Conservation (phyloP, 441 rosid species). For the Gossypium aridum region DNA sequence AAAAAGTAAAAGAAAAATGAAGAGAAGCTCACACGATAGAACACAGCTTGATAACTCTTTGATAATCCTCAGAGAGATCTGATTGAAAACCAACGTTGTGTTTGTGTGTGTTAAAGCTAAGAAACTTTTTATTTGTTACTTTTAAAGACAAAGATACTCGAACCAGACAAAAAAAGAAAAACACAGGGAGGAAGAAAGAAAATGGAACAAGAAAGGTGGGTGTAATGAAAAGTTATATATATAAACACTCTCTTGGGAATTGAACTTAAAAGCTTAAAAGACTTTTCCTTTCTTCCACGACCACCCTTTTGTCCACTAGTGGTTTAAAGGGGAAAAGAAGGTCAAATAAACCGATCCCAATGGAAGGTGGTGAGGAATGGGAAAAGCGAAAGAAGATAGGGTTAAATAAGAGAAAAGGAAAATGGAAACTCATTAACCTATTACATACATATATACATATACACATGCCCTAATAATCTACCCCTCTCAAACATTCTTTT, state of each 20-base stretch:
- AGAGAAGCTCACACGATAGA: slow-evolving; percentile 16
- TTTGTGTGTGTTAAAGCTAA: slow-evolving; percentile 7
- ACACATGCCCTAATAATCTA: slow-evolving; percentile 59
- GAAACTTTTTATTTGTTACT: slow-evolving; percentile 4
- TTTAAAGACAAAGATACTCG: slow-evolving; percentile 17
- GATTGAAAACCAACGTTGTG: slow-evolving; percentile 17
- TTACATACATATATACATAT: not conserved
- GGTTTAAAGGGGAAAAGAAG: slow-evolving; percentile 15
- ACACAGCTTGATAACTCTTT: slow-evolving; percentile 24
- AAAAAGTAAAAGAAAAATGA: not conserved
- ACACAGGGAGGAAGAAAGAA: slow-evolving; percentile 21
- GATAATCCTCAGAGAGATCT: slow-evolving; percentile 37
- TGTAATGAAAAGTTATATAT: slow-evolving; percentile 8
- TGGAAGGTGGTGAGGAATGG: slow-evolving; percentile 29
- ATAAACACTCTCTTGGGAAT: slow-evolving; percentile 40
- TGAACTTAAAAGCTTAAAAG: slow-evolving; percentile 21
- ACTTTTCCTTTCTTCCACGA: too few species aligned
- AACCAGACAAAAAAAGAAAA: slow-evolving; percentile 23
- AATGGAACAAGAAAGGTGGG: slow-evolving; percentile 11
- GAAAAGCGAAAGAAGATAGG: slow-evolving; percentile 50
- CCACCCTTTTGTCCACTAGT: slow-evolving; percentile 12
- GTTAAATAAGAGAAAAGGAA: slow-evolving; percentile 43
- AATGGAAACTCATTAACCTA: too few species aligned
- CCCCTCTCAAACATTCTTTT: slow-evolving; percentile 14
- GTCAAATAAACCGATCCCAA: slow-evolving; percentile 44